Evolutionary conservation across 78 protist species (phyloP).

Genomic region (Polysphondylium violaceum): DNA sequence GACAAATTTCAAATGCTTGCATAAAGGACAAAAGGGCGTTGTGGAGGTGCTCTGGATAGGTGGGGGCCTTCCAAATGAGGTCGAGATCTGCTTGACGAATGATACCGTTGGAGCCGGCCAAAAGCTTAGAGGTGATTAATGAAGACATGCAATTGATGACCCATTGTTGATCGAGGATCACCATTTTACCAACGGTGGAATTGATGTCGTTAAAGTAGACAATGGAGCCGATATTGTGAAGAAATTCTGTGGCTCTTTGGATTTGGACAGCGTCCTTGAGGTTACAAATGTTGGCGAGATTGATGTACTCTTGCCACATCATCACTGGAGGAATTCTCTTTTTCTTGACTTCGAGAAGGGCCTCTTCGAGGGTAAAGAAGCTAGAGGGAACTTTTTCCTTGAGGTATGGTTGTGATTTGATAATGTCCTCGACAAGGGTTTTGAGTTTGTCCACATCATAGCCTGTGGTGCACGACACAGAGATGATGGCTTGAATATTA

Average conservation of each 20-base stretch:
- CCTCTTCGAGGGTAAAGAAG: conserved; percentile 75
- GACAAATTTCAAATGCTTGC: conserved; percentile 82
- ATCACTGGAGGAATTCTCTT: conserved; percentile 80
- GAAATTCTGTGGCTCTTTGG: conserved; percentile 78
- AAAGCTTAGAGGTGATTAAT: conserved; percentile 1
- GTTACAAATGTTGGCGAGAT: conserved; percentile 61
- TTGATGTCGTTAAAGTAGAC: conserved; percentile 74
- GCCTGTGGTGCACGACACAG: conserved; percentile 71
- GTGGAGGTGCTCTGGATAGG: conserved; percentile 73
- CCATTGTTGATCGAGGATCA: conserved; percentile 81
- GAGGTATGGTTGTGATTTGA: conserved; percentile 50
- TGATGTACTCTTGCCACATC: conserved; percentile 76
- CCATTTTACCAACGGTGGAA: conserved; percentile 69
- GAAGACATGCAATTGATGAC: conserved; percentile 75
- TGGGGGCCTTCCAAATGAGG: conserved; percentile 78
- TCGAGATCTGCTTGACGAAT: conserved; percentile 32
- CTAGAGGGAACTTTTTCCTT: conserved; percentile 55
- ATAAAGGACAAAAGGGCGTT: conserved; percentile 54
- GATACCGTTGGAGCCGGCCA: conserved; percentile 21
- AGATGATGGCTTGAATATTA: conserved; percentile 71
- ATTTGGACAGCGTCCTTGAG: conserved; percentile 69
- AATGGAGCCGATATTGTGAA: conserved; percentile 70
- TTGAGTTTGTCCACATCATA: conserved; percentile 58
- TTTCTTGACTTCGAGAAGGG: conserved; percentile 51
- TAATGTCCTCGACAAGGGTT: conserved; percentile 40